Base-by-base conservation (phyloP, 1,284 basidiomycete species). In the Pascua sp. region DNA sequence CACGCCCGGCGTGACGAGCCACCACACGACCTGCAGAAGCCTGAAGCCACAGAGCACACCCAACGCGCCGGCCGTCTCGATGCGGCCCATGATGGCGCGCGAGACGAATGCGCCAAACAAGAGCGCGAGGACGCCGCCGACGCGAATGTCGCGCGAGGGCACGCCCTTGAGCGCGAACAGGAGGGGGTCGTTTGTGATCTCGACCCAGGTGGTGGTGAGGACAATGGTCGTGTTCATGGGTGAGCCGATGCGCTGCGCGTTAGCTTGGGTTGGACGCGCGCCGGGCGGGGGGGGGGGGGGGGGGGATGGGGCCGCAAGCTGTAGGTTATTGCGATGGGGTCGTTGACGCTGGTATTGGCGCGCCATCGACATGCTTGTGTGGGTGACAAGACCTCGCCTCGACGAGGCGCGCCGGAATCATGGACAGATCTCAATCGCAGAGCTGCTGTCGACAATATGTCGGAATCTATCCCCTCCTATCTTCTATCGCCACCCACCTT, bases 121-220 rank as follows among this genome's bases (percentile, higher is more conserved):
- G 49, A 91, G 80, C 15, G 82, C 76, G 15, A 81, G 47, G 51
- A 89, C 86, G 0, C 85, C 89, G 61, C 88, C 78, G 51, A 86
- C 66, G 64, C 86, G 85, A 74, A 90, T 85, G 70, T 92, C 90
- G 41, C 90, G 84, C 2, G 85, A 80, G 37, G 76, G 77, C 59
- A 87, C 80, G 42, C 51, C 59, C 18, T 60, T 58, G 55, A 80
- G 77, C 75, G 77, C 80, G 86, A 78, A 87, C 10, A 92, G 80
- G 47, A 83, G 78, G 0, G 90, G 89, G 71, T 91, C 89, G 50
- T 85, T 85, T 80, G 89, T 82, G 53, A 92, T 83, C 73, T 92
- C 89, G 56, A 90, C 88, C 89, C 89, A 92, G 17, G 89, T 85
- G 9, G 89, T 90, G 8, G 88, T 90, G 17, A 89, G 79, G n/a